These are phyloP conservation scores for Debaryomyces coudertii DNA, from an alignment of 1,139 yeast species.

Conservation along the genomic window DNA sequence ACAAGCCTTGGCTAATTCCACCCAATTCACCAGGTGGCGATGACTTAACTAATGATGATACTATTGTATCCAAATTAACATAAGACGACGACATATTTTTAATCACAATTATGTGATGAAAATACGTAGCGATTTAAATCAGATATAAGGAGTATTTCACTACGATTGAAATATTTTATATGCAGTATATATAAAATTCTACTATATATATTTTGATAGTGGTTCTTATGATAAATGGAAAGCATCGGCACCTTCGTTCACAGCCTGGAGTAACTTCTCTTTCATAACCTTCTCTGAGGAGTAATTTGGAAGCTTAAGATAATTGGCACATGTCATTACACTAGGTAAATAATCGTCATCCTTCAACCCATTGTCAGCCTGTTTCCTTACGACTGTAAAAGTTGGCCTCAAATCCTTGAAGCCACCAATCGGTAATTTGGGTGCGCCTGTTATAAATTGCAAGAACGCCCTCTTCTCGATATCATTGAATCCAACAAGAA, in stretches of 20 bases:
- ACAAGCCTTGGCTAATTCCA: constrained; percentile 32
- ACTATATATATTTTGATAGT: background rate
- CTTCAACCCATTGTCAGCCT: constrained; percentile 62
- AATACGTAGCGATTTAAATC: constrained; percentile 54
- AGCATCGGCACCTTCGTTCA: constrained; percentile 87
- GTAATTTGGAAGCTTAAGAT: constrained; percentile 85
- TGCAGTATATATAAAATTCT: background rate
- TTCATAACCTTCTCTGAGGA: constrained; percentile 62
- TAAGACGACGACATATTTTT: constrained; percentile 20
- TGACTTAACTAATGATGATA: constrained; percentile 37
- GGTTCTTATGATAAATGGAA: constrained; percentile 65
- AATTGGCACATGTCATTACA: constrained; percentile 98
- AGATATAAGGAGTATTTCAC: constrained; percentile 29
- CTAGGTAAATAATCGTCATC: constrained; percentile 93
- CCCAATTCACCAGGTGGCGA: constrained; percentile 49
- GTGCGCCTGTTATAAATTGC: constrained; percentile 92
- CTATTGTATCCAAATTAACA: constrained; percentile 29
- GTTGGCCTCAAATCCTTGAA: constrained; percentile 81
- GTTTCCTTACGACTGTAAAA: constrained; percentile 84
- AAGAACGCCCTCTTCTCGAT: constrained; percentile 70
- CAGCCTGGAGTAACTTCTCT: constrained; percentile 64
- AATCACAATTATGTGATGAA: background rate
- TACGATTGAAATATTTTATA: background rate
- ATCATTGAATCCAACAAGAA: constrained; percentile 56
- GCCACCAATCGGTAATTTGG: constrained; percentile 92